These are phyloP conservation scores for Apiospora koreana DNA, from an alignment of 2,329 filamentous ascomycete genomes.

Conservation along the genomic window DNA sequence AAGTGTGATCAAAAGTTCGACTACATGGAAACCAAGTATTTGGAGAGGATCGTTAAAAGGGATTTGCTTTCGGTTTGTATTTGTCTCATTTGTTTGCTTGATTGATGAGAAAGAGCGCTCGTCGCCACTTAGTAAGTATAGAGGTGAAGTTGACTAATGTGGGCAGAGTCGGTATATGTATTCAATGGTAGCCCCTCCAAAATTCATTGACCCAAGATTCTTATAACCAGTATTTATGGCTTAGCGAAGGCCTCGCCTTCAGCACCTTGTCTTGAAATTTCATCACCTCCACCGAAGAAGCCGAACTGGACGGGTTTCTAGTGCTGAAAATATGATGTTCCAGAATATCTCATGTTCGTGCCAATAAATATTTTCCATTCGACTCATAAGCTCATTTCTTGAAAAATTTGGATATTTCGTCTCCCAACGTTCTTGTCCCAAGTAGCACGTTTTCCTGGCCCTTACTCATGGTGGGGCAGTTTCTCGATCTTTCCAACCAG, in stretches of 20 bases:
- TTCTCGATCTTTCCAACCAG: constrained; percentile 3
- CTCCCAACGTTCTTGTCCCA: background rate
- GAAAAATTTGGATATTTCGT: too few relatives aligned
- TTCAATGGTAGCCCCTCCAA: background rate
- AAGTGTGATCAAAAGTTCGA: too few relatives aligned
- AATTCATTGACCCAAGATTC: background rate
- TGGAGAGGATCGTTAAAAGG: too few relatives aligned
- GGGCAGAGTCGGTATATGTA: background rate
- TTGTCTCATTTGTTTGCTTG: background rate
- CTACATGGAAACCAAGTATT: too few relatives aligned
- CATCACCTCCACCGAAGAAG: constrained; percentile 4
- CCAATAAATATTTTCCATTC: too few relatives aligned
- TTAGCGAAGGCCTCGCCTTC: background rate
- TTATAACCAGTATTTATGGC: background rate
- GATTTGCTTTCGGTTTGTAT: background rate
- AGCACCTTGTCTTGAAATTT: constrained; percentile 1
- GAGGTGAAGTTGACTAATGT: background rate
- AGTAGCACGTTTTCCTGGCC: background rate
- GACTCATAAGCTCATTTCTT: background rate
- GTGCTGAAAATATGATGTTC: background rate
- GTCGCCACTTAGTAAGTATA: background rate
- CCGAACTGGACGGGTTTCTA: background rate
- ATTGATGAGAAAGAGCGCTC: too few relatives aligned
- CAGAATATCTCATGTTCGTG: background rate
- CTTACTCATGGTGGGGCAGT: background rate